Percentiles rank a stretch among this genome's conserved stretches.
Evolutionary conservation across 139 green algal species (phyloP).

Genomic region (Micromonas commoda): DNA sequence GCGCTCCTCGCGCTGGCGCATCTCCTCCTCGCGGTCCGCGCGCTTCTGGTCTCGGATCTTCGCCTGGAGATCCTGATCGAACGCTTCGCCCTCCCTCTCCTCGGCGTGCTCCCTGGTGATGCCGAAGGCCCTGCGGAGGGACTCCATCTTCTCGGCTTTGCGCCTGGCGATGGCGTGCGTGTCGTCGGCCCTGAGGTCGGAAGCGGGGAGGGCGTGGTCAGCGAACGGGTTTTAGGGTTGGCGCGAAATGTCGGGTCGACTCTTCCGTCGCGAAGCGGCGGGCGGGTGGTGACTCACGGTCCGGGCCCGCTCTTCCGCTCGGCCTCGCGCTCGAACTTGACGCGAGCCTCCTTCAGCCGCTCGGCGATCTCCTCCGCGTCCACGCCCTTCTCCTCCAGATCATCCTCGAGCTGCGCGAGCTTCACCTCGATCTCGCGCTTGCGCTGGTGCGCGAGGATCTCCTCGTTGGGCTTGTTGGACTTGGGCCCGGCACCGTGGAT

Average conservation of each 20-base stretch:
- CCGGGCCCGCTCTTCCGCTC: not conserved
- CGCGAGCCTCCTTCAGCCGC: not conserved
- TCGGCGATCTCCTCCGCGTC: not conserved
- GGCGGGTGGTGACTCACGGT: not conserved
- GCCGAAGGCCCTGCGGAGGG: conserved; percentile 56
- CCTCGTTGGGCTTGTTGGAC: conserved; percentile 58
- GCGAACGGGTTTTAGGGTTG: no score
- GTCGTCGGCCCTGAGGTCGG: conserved; percentile 37
- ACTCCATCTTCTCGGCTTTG: conserved; percentile 78
- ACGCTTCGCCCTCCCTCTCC: conserved; percentile 79
- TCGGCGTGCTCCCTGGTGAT: conserved; percentile 42
- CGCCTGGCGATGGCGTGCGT: conserved; percentile 71
- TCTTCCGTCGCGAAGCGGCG: no score
- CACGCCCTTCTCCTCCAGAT: conserved; percentile 80
- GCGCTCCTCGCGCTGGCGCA: conserved; percentile 17
- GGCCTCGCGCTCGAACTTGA: not conserved
- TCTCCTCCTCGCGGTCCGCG: conserved; percentile 33
- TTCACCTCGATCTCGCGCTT: conserved; percentile 90
- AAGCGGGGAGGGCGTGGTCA: no score
- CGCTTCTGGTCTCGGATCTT: conserved; percentile 47
- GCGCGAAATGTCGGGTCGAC: no score
- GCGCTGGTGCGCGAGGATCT: conserved; percentile 86
- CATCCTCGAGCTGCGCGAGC: conserved; percentile 65
- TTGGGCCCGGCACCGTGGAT: conserved; percentile 10
- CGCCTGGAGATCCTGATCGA: conserved; percentile 70